Percentiles rank a stretch among this genome's conserved stretches.
Evolutionary conservation across 768 basidiomycete species (phyloP).

Genomic region (Pholiota conissans): DNA sequence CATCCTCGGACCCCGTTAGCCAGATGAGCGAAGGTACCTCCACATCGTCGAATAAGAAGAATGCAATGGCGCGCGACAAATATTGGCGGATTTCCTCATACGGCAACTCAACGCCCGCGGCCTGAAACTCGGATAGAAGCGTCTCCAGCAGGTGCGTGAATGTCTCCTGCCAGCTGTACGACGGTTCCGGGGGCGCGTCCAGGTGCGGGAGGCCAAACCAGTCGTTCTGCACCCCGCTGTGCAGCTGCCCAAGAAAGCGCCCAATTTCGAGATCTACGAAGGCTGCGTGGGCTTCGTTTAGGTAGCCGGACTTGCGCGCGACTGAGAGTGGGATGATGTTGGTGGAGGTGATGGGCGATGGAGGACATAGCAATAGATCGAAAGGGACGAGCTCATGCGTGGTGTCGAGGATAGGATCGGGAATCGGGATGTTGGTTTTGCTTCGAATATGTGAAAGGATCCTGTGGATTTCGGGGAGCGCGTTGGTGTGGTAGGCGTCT

Average conservation of each 20-base stretch:
- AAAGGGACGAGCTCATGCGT: constrained; percentile 45
- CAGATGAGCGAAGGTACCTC: constrained; percentile 69
- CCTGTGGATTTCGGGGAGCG: constrained; percentile 35
- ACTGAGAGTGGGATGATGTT: constrained; percentile 36
- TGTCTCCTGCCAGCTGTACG: constrained; percentile 76
- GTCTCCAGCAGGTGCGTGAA: constrained; percentile 62
- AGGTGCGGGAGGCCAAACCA: constrained; percentile 62
- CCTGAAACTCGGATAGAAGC: constrained; percentile 46
- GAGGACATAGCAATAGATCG: constrained; percentile 51
- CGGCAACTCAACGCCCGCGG: constrained; percentile 30
- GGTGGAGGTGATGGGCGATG: constrained; percentile 34
- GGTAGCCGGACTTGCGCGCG: constrained; percentile 34
- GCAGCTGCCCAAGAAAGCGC: constrained; percentile 59
- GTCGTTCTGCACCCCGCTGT: constrained; percentile 68
- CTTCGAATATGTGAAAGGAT: constrained; percentile 43
- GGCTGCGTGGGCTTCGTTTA: constrained; percentile 37
- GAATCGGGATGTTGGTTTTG: constrained; percentile 50
- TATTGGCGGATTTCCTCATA: constrained; percentile 44
- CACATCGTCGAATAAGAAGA: constrained; percentile 76
- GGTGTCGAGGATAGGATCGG: constrained; percentile 48
- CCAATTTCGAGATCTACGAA: constrained; percentile 65
- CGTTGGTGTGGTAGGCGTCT: constrained; percentile 31
- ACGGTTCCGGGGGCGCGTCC: constrained; percentile 32
- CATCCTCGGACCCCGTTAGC: constrained; percentile 59
- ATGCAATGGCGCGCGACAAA: constrained; percentile 71